Conservation (phyloP, 192 early-diverging fungal genomes). For the Geosiphon pyriformis region DNA sequence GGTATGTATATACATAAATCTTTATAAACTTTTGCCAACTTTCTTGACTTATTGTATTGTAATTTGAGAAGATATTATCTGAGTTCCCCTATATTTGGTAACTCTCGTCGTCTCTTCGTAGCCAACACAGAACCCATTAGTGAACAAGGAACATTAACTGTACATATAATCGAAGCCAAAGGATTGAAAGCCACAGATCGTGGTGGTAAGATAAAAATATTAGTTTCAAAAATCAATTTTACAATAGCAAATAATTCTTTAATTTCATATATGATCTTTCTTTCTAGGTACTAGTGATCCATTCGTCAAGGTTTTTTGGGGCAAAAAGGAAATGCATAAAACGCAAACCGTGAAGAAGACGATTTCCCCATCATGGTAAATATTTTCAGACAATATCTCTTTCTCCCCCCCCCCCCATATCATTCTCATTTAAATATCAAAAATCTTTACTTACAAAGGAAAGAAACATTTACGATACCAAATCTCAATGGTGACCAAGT, state of each 20-base stretch:
- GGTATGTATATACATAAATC: no score
- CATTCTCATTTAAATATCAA: conserved; percentile 10
- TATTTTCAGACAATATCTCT: no score
- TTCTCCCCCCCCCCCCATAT: no score
- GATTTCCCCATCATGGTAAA: conserved; percentile 59
- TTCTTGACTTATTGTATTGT: no score
- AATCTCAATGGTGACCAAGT: conserved; percentile 28
- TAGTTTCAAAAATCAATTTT: conserved; percentile 1
- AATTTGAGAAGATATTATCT: no score
- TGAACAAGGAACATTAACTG: conserved; percentile 33
- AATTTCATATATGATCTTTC: conserved; percentile 40
- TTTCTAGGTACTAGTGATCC: conserved; percentile 61
- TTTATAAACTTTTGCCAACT: no score
- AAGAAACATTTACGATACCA: neutral
- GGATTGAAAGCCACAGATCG: conserved; percentile 44
- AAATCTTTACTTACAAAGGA: neutral
- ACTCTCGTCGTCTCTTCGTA: neutral
- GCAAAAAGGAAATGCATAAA: conserved; percentile 59
- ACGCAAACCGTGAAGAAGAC: conserved; percentile 68
- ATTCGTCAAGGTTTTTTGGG: conserved; percentile 56
- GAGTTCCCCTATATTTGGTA: no score
- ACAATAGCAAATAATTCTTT: conserved; percentile 35
- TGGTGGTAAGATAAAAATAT: conserved; percentile 28
- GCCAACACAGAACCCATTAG: conserved; percentile 18
- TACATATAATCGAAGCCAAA: conserved; percentile 43